Conservation (phyloP, 2,329 filamentous ascomycete genomes). For the Ceratocystis alfenasii region DNA sequence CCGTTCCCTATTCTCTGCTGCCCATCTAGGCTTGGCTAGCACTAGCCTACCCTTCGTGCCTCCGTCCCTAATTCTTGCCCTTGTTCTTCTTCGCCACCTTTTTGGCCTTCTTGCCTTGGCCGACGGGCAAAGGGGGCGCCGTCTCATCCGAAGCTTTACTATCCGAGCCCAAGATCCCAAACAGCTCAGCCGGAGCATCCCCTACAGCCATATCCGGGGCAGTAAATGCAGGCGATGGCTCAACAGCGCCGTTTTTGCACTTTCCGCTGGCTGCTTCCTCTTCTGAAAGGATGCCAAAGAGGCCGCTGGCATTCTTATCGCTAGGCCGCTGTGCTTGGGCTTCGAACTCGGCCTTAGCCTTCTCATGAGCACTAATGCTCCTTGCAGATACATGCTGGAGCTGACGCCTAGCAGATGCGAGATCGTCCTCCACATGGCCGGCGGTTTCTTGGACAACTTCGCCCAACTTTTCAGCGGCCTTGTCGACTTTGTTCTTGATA, state of each 20-base stretch:
- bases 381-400: neutral
- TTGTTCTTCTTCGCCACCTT: constrained; percentile 17
- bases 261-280: neutral
- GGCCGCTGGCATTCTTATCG: constrained; percentile 1
- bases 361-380: constrained; percentile 10
- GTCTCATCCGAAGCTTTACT: neutral
- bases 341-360: constrained; percentile 9
- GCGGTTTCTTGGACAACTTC: constrained; percentile 14
- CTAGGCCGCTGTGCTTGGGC: neutral
- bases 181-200: constrained; percentile 7
- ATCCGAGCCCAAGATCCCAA: constrained; percentile 15
- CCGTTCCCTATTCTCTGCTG: too few species aligned
- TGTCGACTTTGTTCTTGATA: constrained; percentile 14
- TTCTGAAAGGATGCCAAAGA: constrained; percentile 16
- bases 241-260: neutral
- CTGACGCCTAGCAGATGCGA: constrained; percentile 2
- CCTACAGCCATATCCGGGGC: neutral
- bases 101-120: constrained; percentile 14
- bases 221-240: neutral
- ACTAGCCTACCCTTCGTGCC: too few species aligned
- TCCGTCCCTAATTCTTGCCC: constrained; percentile 13
- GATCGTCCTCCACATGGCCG: constrained; percentile 9
- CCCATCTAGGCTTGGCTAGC: too few species aligned
- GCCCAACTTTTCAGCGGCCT: constrained; percentile 10
- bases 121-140: neutral